Base-by-base conservation (phyloP, 495 filamentous ascomycete genomes). In the Corynascus novoguineensis region DNA sequence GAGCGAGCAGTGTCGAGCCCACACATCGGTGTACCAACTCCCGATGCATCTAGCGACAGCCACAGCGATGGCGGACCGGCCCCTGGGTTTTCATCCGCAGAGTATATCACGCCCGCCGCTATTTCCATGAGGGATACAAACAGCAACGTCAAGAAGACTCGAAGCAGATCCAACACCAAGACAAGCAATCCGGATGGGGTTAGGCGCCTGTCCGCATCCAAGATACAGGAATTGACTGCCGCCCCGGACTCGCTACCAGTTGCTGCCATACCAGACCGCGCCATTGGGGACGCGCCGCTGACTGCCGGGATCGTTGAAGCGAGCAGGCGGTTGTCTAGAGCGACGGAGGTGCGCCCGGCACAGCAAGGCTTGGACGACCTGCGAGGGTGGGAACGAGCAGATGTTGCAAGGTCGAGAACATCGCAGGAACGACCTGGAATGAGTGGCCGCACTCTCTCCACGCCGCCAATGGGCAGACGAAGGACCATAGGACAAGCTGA, bases 161-260 rank as follows among this genome's bases (percentile, higher is more conserved):
- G 59, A 15, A 66, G 64, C 47, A 65, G 64, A 19, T 67, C 69
- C 17, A 64, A 63, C 52, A 71, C 67, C 2, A 75, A 71, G 62
- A 71, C 68, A 29, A 66, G 66, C 55, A 67, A 64, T 47, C 68
- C 69, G 19, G 71, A 68, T 34, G 76, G 71, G 42, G 65, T 77
- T 28, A 64, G 80, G 52, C 80, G 81, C 38, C 74, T 85, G 27
- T 83, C 81, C 0, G 79, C 80, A 1, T 75, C 73, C 55, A 76
- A 83, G 68, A 77, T 84, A 31, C 71, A 79, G 31, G 78, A 78
- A 37, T 63, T 85, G 37, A 78, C 80, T 0, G 71, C 75, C 6
- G 75, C 81, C 0, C 77, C 80, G 19, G 75, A 80, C 41, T 80
- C 75, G 17, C 63, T 81, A 0, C 78, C 77, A 21, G 64, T 75